Base-by-base conservation (phyloP, 2,329 filamentous ascomycete species). In the Thyridium curvatum region DNA sequence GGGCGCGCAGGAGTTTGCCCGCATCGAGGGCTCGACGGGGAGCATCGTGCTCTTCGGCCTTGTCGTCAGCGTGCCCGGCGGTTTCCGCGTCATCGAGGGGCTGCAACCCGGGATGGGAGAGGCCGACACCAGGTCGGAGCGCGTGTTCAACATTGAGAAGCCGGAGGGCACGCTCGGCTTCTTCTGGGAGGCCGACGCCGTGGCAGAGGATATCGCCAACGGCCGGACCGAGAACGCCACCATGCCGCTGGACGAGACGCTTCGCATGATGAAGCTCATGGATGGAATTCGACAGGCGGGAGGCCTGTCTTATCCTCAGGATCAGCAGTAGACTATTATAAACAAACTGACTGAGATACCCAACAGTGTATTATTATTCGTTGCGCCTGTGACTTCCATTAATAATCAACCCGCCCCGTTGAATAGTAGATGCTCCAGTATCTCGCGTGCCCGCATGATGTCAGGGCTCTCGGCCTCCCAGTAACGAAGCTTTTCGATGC, bases 141-240 rank as follows among this genome's bases (percentile, higher is more conserved):
- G 21, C 13, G 32, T 21, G 3, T 38, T 38, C 26, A 34, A 16
- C 8, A 29, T 38, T n/a, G 30, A 38, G 29, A 38, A 38, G 31
- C 37, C 37, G 21, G 37, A 17, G n/a, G 37, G 37, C 4, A 38
- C 37, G 21, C 7, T 10, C 6, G 46, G 46, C 14, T 50, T 47
- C 30, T 46, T 44, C 28, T 50, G 41, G 29, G 47, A 46, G 30
- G 45, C 43, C 28, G 47, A 48, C 30, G 41, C 43, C 12, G 46
- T 44, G 15, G 46, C 47, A 5, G 17, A 31, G 30, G 46, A 48
- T 26, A 39, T 50, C 14, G 29, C 41, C 12, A 31, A 37, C 14
- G 46, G 44, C 9, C 37, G 30, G 35, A 42, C 35, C 15, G 39
- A 50, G 40, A 50, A 42, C 39, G 32, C 17, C 10, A 42, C 44